Evolutionary conservation across 331 rosid species (phyloP).

Genomic region (Quercus phellos): DNA sequence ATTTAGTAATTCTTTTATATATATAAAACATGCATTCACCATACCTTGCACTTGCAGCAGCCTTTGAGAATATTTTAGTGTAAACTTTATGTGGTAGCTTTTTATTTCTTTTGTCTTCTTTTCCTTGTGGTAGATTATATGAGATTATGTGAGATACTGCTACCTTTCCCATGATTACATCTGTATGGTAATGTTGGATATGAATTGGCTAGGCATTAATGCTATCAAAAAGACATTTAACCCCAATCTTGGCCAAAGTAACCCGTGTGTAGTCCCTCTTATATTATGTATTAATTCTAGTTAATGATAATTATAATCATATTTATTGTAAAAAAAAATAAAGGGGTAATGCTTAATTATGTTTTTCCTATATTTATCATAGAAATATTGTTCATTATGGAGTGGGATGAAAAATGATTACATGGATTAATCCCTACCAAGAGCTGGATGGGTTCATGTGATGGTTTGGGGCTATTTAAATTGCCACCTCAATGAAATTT

Average conservation of each 20-base stretch:
- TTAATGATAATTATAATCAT: slow-evolving; percentile 30
- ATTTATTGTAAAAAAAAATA: slow-evolving; percentile 19
- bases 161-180: slow-evolving; percentile 57
- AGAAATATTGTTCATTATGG: slow-evolving; percentile 31
- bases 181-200: slow-evolving; percentile 35
- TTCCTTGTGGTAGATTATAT: slow-evolving; percentile 46
- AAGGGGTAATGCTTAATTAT: slow-evolving; percentile 21
- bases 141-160: slow-evolving; percentile 50
- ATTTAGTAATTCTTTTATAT: background rate
- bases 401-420: slow-evolving; percentile 41
- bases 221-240: slow-evolving; percentile 18
- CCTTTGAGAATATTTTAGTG: slow-evolving; percentile 17
- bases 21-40: background rate
- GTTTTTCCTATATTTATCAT: slow-evolving; percentile 22
- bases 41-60: slow-evolving; percentile 34
- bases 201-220: slow-evolving; percentile 29
- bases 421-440: slow-evolving; percentile 41
- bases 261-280: slow-evolving; percentile 20
- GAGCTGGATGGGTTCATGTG: slow-evolving; percentile 42
- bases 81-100: slow-evolving; percentile 13
- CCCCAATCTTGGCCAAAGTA: slow-evolving; percentile 15
- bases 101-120: slow-evolving; percentile 33
- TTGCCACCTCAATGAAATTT: slow-evolving; percentile 31
- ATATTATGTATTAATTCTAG: slow-evolving; percentile 13
- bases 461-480: slow-evolving; percentile 36